Base-by-base conservation (phyloP, 495 filamentous ascomycete species). In the Thozetella sp. region DNA sequence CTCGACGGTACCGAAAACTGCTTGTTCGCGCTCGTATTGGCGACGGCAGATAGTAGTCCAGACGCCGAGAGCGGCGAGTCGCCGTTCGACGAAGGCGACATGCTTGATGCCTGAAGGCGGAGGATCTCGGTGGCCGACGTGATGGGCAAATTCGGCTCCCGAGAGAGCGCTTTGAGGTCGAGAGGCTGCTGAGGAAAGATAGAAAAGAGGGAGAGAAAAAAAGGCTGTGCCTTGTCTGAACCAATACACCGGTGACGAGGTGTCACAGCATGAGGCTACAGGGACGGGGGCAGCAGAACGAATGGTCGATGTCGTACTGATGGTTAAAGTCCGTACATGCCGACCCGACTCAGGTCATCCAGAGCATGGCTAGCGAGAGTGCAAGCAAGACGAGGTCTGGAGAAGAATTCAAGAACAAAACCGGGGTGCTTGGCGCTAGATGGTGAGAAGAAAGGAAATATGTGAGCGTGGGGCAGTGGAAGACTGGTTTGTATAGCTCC, bases 41-140 rank as follows among this genome's bases (percentile, higher is more conserved):
- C 58, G 20, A 57, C 57, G 20, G 53, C 43, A 25, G 70, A 68
- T 68, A 71, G 71, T 51, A 64, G 69, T 50, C 76, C 77, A 55
- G 67, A 63, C 10, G 66, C 73, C 56, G 79, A 80, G 34, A 70
- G 73, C 57, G 79, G 79, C 40, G 79, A 81, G 67, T 80, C 79
- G 66, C 76, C 76, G 65, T 75, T 80, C 56, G 79, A 81, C 50
- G 77, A 80, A 61, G 79, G 78, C 65, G 77, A 70, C 77, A 81
- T 80, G 68, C 68, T 69, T 61, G 58, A 52, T 56, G 25, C 59
- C 54, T 64, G 59, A 54, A 57, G 43, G 17, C 40, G 48, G 26
- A 22, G 12, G 23, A 51, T 40, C 57, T 63, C 22, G 26, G 54
- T 40, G 48, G 56, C 59, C 13, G 58, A 54, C 20, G 55, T 46